Conservation (phyloP, 176 grass and related monocot species). For the Oryza glumipatula region DNA sequence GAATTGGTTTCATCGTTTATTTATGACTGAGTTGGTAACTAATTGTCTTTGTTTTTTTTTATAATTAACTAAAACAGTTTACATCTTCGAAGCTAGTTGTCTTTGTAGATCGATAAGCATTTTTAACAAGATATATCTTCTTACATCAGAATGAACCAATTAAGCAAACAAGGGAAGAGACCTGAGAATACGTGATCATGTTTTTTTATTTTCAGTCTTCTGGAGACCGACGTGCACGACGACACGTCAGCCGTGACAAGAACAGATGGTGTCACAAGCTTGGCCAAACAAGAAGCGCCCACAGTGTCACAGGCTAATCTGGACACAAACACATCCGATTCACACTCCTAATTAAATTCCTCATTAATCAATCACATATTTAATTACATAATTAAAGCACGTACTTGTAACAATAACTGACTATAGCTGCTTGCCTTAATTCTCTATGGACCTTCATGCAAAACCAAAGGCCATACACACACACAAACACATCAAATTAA, state of each 20-base stretch:
- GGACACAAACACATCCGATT: neutral
- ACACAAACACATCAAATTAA: neutral
- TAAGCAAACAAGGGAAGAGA: neutral
- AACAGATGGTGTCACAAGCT: neutral
- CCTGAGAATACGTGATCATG: neutral
- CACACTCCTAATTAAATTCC: neutral
- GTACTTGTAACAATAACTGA: neutral
- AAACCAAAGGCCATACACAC: conserved; percentile 24
- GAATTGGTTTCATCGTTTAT: too few relatives aligned
- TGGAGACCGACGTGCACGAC: too few relatives aligned
- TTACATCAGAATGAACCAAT: neutral
- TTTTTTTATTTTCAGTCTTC: too few relatives aligned
- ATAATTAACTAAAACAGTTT: too few relatives aligned
- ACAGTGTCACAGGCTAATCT: neutral
- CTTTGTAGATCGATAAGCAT: neutral
- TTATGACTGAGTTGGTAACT: too few relatives aligned
- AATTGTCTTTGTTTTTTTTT: too few relatives aligned
- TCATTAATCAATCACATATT: neutral
- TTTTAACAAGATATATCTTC: neutral
- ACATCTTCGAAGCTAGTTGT: too few relatives aligned
- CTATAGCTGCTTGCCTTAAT: too few relatives aligned
- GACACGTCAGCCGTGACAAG: neutral
- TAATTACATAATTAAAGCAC: neutral
- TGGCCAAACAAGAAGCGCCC: neutral
- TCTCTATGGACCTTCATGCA: neutral